A percentile compares a stretch with the other conserved stretches of the same genome.
These are phyloP conservation scores for Cubamyces lactineus DNA, from an alignment of 768 basidiomycete genomes.

Conservation along the genomic window DNA sequence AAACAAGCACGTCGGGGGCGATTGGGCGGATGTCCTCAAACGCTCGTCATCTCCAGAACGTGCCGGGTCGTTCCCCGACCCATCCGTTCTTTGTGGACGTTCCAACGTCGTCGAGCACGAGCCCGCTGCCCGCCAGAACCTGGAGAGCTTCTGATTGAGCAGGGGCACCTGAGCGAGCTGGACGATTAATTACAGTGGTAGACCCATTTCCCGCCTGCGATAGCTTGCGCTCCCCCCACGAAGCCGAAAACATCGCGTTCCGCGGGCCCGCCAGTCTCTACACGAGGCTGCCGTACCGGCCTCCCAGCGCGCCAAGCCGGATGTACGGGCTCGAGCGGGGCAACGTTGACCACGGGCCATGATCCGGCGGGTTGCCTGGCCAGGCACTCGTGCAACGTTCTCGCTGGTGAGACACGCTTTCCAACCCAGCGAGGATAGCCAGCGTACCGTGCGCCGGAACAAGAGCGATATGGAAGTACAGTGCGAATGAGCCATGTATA, in stretches of 20 bases:
- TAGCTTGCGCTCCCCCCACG: background rate
- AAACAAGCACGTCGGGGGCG: background rate
- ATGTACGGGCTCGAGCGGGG: background rate
- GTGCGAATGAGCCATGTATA: slow-evolving; percentile 23
- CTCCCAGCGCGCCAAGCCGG: slow-evolving; percentile 3
- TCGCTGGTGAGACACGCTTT: slow-evolving; percentile 10
- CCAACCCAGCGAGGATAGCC: slow-evolving; percentile 23
- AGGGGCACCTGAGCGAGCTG: background rate
- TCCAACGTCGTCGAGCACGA: background rate
- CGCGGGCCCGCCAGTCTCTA: background rate
- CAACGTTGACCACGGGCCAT: slow-evolving; percentile 1
- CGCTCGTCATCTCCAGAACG: no score
- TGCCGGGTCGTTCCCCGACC: background rate
- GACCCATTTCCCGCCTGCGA: background rate
- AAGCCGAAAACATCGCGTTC: slow-evolving; percentile 3
- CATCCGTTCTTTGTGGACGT: background rate
- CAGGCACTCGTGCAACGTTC: slow-evolving; percentile 13
- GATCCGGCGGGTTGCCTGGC: slow-evolving; percentile 14
- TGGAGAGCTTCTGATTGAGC: background rate
- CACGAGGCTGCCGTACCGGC: background rate
- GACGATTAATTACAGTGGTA: slow-evolving; percentile 3
- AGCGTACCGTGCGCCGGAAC: background rate
- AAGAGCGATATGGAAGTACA: slow-evolving; percentile 3
- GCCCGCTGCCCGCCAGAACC: background rate
- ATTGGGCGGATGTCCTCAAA: no score